Percentiles rank a stretch among this genome's conserved stretches.
These are phyloP conservation scores for Macrophomina tecta DNA, from an alignment of 2,329 filamentous ascomycete species.

Conservation along the genomic window DNA sequence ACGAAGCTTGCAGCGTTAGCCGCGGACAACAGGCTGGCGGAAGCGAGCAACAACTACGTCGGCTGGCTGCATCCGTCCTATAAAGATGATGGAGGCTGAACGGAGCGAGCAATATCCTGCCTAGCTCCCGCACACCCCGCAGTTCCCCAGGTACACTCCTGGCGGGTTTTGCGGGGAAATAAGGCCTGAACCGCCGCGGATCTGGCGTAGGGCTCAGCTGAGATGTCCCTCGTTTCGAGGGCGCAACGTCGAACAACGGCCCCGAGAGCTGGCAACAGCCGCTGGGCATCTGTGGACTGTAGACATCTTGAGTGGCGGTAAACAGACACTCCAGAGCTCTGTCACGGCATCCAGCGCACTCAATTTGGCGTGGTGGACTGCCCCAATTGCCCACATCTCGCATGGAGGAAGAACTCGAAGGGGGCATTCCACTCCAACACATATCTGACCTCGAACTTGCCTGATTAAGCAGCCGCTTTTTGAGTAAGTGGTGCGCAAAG, in stretches of 20 bases:
- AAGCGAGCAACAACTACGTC: neutral
- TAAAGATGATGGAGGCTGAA: neutral
- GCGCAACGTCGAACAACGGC: too few relatives aligned
- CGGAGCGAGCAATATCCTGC: neutral
- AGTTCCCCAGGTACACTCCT: constrained; percentile 7
- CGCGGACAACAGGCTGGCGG: neutral
- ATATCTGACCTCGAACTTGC: neutral
- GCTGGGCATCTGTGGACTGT: too few relatives aligned
- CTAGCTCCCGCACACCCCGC: constrained; percentile 3
- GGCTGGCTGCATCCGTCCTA: neutral
- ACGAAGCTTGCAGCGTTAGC: neutral
- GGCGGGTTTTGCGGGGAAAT: constrained; percentile 1
- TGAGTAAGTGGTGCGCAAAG: neutral
- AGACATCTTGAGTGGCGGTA: too few relatives aligned
- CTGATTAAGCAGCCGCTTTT: neutral
- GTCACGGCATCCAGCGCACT: too few relatives aligned
- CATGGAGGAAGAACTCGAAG: too few relatives aligned
- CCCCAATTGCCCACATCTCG: too few relatives aligned
- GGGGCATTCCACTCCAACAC: too few relatives aligned
- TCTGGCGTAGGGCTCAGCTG: constrained; percentile 6
- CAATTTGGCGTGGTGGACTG: too few relatives aligned
- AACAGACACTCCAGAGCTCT: too few relatives aligned
- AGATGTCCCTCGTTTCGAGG: constrained; percentile 7
- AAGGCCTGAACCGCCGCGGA: neutral
- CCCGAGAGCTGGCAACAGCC: neutral